A percentile compares a stretch with the other conserved stretches of the same genome.
These are phyloP conservation scores for Allomyces macrogynus DNA, from an alignment of 192 early-diverging fungal species.

Conservation along the genomic window DNA sequence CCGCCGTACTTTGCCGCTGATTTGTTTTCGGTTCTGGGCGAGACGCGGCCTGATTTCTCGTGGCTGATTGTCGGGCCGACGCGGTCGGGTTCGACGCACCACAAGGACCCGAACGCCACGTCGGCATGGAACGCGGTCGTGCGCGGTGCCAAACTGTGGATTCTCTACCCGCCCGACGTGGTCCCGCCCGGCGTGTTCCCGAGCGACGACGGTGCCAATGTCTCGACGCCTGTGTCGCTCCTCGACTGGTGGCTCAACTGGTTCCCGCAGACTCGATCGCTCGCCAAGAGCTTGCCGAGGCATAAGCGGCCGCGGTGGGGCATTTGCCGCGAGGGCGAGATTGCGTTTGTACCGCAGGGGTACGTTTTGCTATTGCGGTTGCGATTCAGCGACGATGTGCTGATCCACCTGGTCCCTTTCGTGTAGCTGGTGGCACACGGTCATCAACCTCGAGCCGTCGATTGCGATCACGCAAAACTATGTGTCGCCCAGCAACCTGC, in stretches of 20 bases:
- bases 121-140: slow-evolving; percentile 55
- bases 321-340: slow-evolving; percentile 40
- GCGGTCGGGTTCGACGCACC: slow-evolving; percentile 42
- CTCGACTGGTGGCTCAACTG: slow-evolving; percentile 48
- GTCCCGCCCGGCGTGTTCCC: slow-evolving; percentile 49
- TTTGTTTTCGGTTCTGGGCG: slow-evolving; percentile 32
- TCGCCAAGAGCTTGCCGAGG: slow-evolving; percentile 4
- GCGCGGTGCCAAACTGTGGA: slow-evolving; percentile 46
- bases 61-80: slow-evolving; percentile 52
- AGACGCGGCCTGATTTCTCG: slow-evolving; percentile 37
- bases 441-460: slow-evolving; percentile 43
- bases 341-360: slow-evolving; percentile 48
- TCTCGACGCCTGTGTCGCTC: slow-evolving; percentile 46
- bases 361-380: background rate
- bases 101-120: slow-evolving; percentile 54
- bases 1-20: slow-evolving; percentile 42
- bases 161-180: slow-evolving; percentile 43
- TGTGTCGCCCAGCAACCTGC: slow-evolving; percentile 34
- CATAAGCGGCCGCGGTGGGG: slow-evolving; percentile 27
- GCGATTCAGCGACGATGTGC: background rate
- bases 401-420: background rate
- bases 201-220: slow-evolving; percentile 38
- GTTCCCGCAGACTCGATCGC: slow-evolving; percentile 25
- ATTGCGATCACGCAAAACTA: slow-evolving; percentile 60
- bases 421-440: slow-evolving; percentile 48